Conservation (phyloP, 306 rosid genomes). For the Quillaja saponaria region DNA sequence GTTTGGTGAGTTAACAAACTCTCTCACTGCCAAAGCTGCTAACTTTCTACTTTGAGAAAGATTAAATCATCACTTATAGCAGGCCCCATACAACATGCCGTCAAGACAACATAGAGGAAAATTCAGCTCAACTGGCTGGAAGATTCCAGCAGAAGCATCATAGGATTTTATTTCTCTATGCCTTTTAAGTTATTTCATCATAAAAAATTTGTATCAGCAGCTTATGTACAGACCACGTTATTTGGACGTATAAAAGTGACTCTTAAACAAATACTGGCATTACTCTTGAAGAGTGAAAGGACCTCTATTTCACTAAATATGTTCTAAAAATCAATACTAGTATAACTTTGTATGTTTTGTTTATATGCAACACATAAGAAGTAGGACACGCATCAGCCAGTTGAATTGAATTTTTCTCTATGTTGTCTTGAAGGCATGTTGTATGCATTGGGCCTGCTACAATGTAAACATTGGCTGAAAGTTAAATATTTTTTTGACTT, state of each 20-base stretch:
- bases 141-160: conserved; percentile 18
- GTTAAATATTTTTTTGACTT: conserved; percentile 1
- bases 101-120: too few species aligned
- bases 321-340: not conserved
- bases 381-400: not conserved
- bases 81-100: too few species aligned
- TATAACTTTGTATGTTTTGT: not conserved
- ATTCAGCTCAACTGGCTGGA: too few species aligned
- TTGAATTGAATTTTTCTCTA: not conserved
- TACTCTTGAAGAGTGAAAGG: conserved; percentile 4
- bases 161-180: not conserved
- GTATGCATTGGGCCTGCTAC: not conserved
- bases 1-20: conserved; percentile 1
- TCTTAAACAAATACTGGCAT: not conserved
- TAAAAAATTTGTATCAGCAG: not conserved
- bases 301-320: not conserved
- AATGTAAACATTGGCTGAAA: conserved; percentile 22
- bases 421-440: not conserved
- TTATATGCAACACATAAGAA: not conserved
- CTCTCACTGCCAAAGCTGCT: not conserved
- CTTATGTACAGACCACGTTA: not conserved
- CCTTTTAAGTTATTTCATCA: not conserved
- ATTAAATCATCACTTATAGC: too few species aligned
- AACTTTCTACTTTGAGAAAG: conserved; percentile 5
- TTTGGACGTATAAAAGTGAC: not conserved